A percentile compares a stretch with the other conserved stretches of the same genome.
Evolutionary conservation across 2,329 filamentous ascomycete genomes (phyloP).

Genomic region (Penicillium sp.): DNA sequence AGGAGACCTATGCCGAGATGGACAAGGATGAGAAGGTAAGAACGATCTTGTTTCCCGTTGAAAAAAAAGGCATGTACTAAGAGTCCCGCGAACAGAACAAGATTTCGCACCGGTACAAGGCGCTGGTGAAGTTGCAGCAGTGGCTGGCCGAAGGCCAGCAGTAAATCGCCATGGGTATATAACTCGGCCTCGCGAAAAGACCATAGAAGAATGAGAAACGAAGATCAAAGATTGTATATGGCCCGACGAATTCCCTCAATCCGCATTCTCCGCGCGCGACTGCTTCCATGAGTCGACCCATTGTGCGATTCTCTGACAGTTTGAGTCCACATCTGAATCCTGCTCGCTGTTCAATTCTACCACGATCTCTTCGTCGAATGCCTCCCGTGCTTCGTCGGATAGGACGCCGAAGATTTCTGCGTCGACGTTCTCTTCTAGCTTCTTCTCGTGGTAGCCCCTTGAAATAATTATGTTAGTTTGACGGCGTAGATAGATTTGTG

Average conservation of each 20-base stretch:
- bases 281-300: constrained; percentile 85
- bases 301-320: constrained; percentile 76
- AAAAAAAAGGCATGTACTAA: constrained; percentile 17
- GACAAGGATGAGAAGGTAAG: constrained; percentile 80
- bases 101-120: constrained; percentile 86
- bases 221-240: constrained; percentile 1
- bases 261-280: constrained; percentile 33
- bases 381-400: constrained; percentile 82
- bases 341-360: constrained; percentile 83
- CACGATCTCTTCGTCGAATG: constrained; percentile 82
- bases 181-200: constrained; percentile 8
- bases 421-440: constrained; percentile 94
- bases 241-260: constrained; percentile 20
- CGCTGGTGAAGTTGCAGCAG: constrained; percentile 78
- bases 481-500: not conserved
- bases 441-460: constrained; percentile 78
- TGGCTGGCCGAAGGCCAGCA: constrained; percentile 63
- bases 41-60: not conserved
- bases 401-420: constrained; percentile 97
- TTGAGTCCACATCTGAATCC: constrained; percentile 81
- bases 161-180: constrained; percentile 22
- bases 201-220: constrained; percentile 12
- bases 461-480: not conserved
- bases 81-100: constrained; percentile 58
- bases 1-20: constrained; percentile 94